A percentile compares a stretch with the other conserved stretches of the same genome.
phyloP scores from a whole-genome alignment of 2,329 filamentous ascomycete genomes.

The Sarocladium brachiariae region DNA sequence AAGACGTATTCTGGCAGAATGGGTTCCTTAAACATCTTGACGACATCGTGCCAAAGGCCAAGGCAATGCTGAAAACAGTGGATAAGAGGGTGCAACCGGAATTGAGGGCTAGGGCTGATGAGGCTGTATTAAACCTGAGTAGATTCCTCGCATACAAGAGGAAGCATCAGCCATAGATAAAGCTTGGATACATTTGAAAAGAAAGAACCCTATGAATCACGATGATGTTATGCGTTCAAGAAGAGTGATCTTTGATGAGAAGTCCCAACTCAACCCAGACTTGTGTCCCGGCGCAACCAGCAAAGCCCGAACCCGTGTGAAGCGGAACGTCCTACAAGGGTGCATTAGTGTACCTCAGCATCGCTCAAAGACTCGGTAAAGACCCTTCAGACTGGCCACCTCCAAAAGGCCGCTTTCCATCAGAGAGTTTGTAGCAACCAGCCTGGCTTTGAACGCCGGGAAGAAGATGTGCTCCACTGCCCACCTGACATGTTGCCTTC shows the following conservation, averaged over 20 bases:
- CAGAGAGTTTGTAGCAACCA: conserved; percentile 75
- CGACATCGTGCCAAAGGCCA: conserved; percentile 44
- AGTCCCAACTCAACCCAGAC: no score
- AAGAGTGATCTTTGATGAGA: no score
- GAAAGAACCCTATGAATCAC: conserved; percentile 9
- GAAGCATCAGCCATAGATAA: conserved; percentile 38
- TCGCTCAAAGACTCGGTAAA: conserved; percentile 92
- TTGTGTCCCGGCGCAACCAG: no score
- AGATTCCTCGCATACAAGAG: conserved; percentile 61
- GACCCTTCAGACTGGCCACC: conserved; percentile 81
- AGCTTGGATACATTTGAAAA: neutral
- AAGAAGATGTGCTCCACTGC: conserved; percentile 84
- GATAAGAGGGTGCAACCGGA: conserved; percentile 53
- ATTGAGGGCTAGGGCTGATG: conserved; percentile 52
- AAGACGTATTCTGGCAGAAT: conserved; percentile 57
- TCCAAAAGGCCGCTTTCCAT: conserved; percentile 72
- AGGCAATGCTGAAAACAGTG: conserved; percentile 50
- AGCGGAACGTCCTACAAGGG: no score
- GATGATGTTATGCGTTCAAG: neutral
- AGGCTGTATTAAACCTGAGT: conserved; percentile 51
- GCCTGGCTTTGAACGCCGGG: conserved; percentile 73
- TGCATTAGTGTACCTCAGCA: conserved; percentile 52
- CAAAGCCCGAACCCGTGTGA: no score
- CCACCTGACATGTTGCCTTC: conserved; percentile 63
- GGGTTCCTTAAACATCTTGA: conserved; percentile 54